A percentile compares a stretch with the other conserved stretches of the same genome.
Conservation (phyloP, 2,329 filamentous ascomycete species). For the Cladophialophora yegresii region DNA sequence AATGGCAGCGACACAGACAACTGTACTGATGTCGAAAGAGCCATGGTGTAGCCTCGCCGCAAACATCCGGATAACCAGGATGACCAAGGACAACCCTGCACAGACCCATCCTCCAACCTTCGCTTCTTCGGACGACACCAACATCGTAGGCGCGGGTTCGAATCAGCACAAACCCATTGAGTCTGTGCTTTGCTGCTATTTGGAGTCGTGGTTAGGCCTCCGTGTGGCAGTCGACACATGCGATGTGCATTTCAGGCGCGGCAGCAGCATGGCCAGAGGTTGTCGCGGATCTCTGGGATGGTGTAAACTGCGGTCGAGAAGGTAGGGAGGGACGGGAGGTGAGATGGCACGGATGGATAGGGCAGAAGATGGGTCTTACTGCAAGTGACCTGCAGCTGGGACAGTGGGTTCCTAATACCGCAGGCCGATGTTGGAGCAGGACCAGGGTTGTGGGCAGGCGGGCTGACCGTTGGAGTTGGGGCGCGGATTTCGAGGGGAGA, state of each 20-base stretch:
- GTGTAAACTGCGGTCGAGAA: conserved; percentile 5
- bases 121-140: conserved; percentile 26
- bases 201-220: not conserved
- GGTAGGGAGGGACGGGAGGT: not conserved
- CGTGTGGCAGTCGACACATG: not conserved
- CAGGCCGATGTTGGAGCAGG: not conserved
- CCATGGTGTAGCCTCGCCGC: conserved; percentile 24
- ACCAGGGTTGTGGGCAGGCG: not conserved
- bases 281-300: not conserved
- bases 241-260: not conserved
- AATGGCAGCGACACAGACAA: conserved; percentile 24
- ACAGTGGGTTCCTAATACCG: not conserved
- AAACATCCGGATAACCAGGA: conserved; percentile 26
- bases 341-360: not conserved
- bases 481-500: conserved; percentile 2
- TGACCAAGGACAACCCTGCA: conserved; percentile 23
- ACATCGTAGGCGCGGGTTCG: conserved; percentile 15
- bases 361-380: conserved; percentile 1
- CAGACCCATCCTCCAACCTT: conserved; percentile 27
- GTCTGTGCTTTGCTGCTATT: not conserved
- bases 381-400: not conserved
- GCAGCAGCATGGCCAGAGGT: not conserved
- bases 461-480: conserved; percentile 5
- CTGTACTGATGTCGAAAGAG: conserved; percentile 25
- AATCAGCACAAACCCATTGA: not conserved